Base-by-base conservation (phyloP, 306 rosid genomes). In the Ammopiptanthus mongolicus region DNA sequence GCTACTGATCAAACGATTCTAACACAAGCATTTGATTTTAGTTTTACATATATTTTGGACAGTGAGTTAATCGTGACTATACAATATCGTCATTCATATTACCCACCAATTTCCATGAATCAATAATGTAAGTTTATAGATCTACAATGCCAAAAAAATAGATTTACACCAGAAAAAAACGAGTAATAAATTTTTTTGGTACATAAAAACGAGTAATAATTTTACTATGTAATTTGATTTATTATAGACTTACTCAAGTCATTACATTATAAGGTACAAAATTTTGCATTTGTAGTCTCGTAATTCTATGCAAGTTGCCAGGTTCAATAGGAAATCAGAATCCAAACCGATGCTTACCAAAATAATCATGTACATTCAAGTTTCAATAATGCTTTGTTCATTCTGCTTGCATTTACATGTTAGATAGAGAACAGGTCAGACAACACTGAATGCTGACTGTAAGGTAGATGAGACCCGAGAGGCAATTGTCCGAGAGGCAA, bases 371-470 rank as follows among this genome's bases (percentile, higher is more conserved):
- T 79, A 85, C 84, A 78, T 62, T 44, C 75, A 76, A 63, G 70
- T 78, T 62, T 44, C 75, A 76, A 63, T 23, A 11, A 50, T 57
- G 62, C 71, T 36, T 23, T 56, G 31, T 36, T n/a, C 76, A 22
- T 36, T n/a, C 76, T 42, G 28, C 25, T 23, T 46, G 10, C 58
- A 39, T 41, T 73, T 69, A 56, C 56, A 47, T 50, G 53, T 44
- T 68, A 56, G 64, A 48, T 29, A 36, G 60, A 17, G 55, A 73
- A 29, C 42, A 69, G 59, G 46, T 89, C 86, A 91, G 73, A 91
- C 90, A 18, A 83, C 86, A 50, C 87, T 88, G 77, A 91, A 91
- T 60, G 97, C 96, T 23, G 97, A 89, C 57, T 89, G 96, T 5
- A 91, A 12, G 61, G 97, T 83, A n/a, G 96, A 87, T 29, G 96